phyloP scores from a whole-genome alignment of 805 yeast species.

The Pichia deserticola region DNA sequence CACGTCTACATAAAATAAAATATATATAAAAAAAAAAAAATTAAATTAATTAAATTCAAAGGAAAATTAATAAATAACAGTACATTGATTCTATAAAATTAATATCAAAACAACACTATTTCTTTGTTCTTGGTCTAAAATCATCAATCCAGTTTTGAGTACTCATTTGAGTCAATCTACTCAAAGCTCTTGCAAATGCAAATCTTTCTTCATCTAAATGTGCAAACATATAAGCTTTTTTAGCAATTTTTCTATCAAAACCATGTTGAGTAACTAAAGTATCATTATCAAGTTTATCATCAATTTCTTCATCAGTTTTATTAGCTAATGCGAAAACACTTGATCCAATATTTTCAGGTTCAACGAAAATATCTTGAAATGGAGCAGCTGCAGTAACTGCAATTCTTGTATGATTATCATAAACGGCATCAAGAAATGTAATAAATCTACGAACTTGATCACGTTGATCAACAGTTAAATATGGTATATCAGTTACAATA shows the following conservation, averaged over 20 bases:
- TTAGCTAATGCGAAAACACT: conserved; percentile 34
- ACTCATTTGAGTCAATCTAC: conserved; percentile 89
- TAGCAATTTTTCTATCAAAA: conserved; percentile 62
- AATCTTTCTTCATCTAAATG: conserved; percentile 85
- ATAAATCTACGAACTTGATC: conserved; percentile 88
- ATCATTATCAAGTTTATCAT: conserved; percentile 37
- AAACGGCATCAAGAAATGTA: conserved; percentile 91
- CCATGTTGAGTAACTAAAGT: conserved; percentile 70
- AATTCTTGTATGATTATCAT: conserved; percentile 80
- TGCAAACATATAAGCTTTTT: conserved; percentile 69
- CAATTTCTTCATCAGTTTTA: conserved; percentile 20
- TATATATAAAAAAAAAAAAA: too few species aligned
- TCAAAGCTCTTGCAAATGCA: conserved; percentile 92
- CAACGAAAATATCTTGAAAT: conserved; percentile 78
- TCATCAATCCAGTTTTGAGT: conserved; percentile 82
- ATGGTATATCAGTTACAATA: conserved; percentile 90
- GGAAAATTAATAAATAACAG: too few species aligned
- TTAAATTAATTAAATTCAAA: too few species aligned
- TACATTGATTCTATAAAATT: too few species aligned
- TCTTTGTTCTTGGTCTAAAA: conserved; percentile 9
- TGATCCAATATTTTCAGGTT: conserved; percentile 54
- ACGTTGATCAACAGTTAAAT: conserved; percentile 64
- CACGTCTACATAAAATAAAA: too few species aligned
- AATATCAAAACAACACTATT: background rate
- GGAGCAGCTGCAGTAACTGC: conserved; percentile 88